A percentile compares a stretch with the other conserved stretches of the same genome.
phyloP scores from a whole-genome alignment of 148 eudicot genomes.

The Rheum nobile region DNA sequence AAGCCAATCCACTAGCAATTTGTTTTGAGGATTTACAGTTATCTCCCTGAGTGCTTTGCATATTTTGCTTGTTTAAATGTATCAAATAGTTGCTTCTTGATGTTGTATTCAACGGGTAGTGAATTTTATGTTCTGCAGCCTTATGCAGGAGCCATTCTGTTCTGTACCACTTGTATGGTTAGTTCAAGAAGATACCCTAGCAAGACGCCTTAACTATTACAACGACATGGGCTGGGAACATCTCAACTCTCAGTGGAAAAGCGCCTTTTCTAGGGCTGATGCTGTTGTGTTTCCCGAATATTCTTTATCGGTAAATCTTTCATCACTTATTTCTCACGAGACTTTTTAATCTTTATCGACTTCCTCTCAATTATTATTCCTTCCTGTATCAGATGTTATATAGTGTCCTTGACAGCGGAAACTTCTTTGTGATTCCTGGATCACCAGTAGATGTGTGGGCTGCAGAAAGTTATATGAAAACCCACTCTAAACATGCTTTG shows the following conservation, averaged over 20 bases:
- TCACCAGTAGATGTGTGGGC: constrained; percentile 92
- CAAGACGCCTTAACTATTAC: constrained; percentile 62
- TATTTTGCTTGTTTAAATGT: neutral
- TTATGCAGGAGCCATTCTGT: constrained; percentile 99
- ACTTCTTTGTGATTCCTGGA: constrained; percentile 99
- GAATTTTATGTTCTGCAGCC: constrained; percentile 81
- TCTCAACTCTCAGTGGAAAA: constrained; percentile 64
- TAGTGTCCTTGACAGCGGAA: constrained; percentile 87
- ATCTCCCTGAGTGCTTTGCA: neutral
- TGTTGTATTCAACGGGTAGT: neutral
- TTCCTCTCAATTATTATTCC: constrained; percentile 24
- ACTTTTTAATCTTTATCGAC: neutral
- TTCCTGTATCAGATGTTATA: constrained; percentile 79
- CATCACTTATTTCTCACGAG: neutral
- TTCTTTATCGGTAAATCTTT: constrained; percentile 61
- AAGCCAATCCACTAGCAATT: neutral
- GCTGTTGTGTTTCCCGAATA: constrained; percentile 81
- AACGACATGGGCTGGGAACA: constrained; percentile 50
- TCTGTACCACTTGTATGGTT: constrained; percentile 91
- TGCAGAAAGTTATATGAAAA: constrained; percentile 68
- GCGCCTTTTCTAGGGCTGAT: constrained; percentile 72
- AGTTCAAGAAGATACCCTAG: constrained; percentile 80
- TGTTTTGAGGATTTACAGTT: neutral
- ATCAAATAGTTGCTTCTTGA: neutral
- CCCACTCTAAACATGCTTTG: constrained; percentile 51